Conservation (phyloP, 345 rosid genomes). For the Salix arbutifolia region DNA sequence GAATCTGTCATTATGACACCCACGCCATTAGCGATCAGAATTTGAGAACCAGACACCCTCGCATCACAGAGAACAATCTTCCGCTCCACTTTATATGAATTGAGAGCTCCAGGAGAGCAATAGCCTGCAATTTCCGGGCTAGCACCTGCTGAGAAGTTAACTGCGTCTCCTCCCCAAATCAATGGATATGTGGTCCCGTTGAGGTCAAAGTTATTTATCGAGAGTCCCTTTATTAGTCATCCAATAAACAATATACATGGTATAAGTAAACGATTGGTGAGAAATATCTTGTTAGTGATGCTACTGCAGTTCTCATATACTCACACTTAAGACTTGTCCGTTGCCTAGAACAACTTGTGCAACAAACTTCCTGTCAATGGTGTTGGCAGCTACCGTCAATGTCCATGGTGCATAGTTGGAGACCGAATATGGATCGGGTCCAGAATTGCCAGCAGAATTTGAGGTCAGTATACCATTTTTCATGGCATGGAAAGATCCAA, state of each 20-base stretch:
- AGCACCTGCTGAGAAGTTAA: constrained; percentile 30
- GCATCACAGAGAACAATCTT: constrained; percentile 28
- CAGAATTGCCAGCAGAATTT: constrained; percentile 32
- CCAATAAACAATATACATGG: not conserved
- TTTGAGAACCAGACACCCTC: constrained; percentile 12
- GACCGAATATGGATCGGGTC: constrained; percentile 13
- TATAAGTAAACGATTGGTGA: not conserved
- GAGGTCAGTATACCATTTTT: constrained; percentile 32
- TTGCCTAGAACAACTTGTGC: constrained; percentile 32
- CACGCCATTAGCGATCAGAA: constrained; percentile 17
- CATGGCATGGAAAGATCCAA: constrained; percentile 40
- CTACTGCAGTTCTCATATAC: not conserved
- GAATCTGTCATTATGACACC: constrained; percentile 27
- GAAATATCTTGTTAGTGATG: not conserved
- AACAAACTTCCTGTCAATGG: constrained; percentile 32
- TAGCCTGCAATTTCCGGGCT: constrained; percentile 8
- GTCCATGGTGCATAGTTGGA: constrained; percentile 36
- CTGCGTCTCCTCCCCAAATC: constrained; percentile 39
- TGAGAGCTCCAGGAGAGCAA: constrained; percentile 18
- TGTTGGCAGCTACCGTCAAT: constrained; percentile 36
- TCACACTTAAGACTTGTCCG: constrained; percentile 27
- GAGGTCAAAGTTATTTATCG: constrained; percentile 13
- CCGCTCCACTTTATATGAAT: constrained; percentile 20
- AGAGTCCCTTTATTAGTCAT: constrained; percentile 5
- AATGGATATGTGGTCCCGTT: constrained; percentile 21